A percentile compares a stretch with the other conserved stretches of the same genome.
phyloP scores from a whole-genome alignment of 2,329 filamentous ascomycete genomes.

The Paracorniculantispora psalliotae region DNA sequence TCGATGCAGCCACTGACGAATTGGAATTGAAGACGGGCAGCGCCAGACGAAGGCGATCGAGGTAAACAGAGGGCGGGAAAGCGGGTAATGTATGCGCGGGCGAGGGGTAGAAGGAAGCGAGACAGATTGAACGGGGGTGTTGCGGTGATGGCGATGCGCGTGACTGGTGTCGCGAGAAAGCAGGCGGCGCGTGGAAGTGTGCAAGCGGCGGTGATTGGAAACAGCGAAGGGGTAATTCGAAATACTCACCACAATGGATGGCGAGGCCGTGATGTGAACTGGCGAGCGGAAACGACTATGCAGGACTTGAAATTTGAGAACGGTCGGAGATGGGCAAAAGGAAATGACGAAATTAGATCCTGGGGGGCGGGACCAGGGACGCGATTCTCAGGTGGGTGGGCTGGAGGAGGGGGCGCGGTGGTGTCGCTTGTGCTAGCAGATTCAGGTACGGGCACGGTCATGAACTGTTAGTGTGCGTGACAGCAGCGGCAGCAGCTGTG shows the following conservation, averaged over 20 bases:
- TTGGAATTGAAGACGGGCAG: background rate
- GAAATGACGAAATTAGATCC: slow-evolving; percentile 13
- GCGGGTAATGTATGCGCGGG: background rate
- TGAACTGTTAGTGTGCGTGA: background rate
- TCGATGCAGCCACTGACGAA: background rate
- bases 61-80: background rate
- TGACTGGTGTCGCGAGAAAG: slow-evolving; percentile 2
- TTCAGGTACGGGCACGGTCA: background rate
- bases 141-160: background rate
- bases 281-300: background rate
- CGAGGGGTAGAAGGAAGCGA: slow-evolving; percentile 14
- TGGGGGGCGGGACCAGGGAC: background rate
- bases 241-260: slow-evolving; percentile 1
- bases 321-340: slow-evolving; percentile 8
- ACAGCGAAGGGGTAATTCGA: background rate
- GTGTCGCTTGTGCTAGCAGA: background rate
- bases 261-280: background rate
- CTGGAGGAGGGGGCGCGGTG: background rate
- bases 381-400: background rate
- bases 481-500: background rate
- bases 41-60: background rate
- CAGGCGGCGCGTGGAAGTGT: background rate
- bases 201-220: background rate
- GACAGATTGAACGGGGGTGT: background rate
- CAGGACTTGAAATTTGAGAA: slow-evolving; percentile 6